These are phyloP conservation scores for Raffaelea arxii DNA, from an alignment of 2,329 filamentous ascomycete genomes.

Conservation along the genomic window DNA sequence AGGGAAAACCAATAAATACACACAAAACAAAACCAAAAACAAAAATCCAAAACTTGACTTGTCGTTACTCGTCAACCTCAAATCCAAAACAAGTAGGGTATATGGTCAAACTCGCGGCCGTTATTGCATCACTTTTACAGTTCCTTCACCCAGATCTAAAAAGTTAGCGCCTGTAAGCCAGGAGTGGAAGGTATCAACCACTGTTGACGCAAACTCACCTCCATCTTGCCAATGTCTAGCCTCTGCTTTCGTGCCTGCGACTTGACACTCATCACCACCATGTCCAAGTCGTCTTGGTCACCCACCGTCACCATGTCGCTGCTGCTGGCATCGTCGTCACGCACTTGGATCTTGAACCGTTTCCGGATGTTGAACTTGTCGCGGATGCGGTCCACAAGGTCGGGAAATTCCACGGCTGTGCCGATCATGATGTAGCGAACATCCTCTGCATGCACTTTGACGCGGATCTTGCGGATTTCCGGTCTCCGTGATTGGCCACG, in stretches of 20 bases:
- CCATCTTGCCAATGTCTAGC: conserved; percentile 83
- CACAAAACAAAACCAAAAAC: too few species aligned
- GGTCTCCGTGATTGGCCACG: conserved; percentile 49
- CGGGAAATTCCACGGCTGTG: conserved; percentile 60
- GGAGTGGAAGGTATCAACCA: not conserved
- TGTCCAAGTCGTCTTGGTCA: conserved; percentile 91
- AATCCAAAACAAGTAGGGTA: too few species aligned
- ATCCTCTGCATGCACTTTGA: conserved; percentile 89
- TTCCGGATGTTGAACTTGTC: conserved; percentile 76
- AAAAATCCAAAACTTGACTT: too few species aligned
- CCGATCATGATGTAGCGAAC: conserved; percentile 87
- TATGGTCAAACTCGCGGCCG: too few species aligned
- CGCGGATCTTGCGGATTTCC: conserved; percentile 68
- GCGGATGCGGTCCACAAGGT: conserved; percentile 69
- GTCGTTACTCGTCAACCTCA: too few species aligned
- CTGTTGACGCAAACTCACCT: conserved; percentile 52
- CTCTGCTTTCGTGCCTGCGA: conserved; percentile 61
- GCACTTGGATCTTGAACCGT: conserved; percentile 81
- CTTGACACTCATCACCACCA: conserved; percentile 66
- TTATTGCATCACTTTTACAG: too few species aligned
- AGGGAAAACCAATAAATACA: too few species aligned
- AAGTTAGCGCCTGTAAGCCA: too few species aligned
- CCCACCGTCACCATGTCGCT: conserved; percentile 93
- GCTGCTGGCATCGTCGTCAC: conserved; percentile 64
- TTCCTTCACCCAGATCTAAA: too few species aligned